Percentiles rank a stretch among this genome's conserved stretches.
Evolutionary conservation across 441 rosid genomes (phyloP).

Genomic region (Breynia disticha): DNA sequence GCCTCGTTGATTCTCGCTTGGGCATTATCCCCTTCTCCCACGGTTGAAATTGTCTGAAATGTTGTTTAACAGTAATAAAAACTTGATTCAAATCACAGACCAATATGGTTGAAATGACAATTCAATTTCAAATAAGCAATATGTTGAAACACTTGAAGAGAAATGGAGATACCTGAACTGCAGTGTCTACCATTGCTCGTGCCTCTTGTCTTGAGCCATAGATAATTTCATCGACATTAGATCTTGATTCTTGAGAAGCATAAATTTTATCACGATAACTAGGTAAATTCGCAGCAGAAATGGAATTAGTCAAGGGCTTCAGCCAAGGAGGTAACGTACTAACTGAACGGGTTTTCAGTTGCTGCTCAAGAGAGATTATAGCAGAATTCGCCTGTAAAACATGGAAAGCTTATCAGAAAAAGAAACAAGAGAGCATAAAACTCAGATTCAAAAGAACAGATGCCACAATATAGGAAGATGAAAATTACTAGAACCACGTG

Average conservation of each 20-base stretch:
- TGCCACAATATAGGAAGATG: no score
- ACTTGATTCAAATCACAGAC: neutral
- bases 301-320: slow-evolving; percentile 27
- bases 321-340: slow-evolving; percentile 32
- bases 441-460: no score
- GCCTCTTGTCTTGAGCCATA: slow-evolving; percentile 63
- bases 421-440: no score
- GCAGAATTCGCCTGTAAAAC: slow-evolving; percentile 48
- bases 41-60: slow-evolving; percentile 58
- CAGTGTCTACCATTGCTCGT: slow-evolving; percentile 74
- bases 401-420: no score
- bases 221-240: slow-evolving; percentile 59
- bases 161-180: slow-evolving; percentile 50
- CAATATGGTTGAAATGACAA: neutral
- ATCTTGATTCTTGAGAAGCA: slow-evolving; percentile 53
- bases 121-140: no score
- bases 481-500: no score
- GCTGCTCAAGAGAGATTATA: slow-evolving; percentile 31
- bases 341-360: slow-evolving; percentile 25
- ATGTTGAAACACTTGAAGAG: no score
- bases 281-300: slow-evolving; percentile 20
- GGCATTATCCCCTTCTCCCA: slow-evolving; percentile 77
- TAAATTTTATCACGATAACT: slow-evolving; percentile 23
- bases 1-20: slow-evolving; percentile 56
- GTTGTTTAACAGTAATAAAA: neutral